Percentiles rank a stretch among this genome's conserved stretches.
Evolutionary conservation across 1,284 basidiomycete genomes (phyloP).

Genomic region (Trametes versicolor): DNA sequence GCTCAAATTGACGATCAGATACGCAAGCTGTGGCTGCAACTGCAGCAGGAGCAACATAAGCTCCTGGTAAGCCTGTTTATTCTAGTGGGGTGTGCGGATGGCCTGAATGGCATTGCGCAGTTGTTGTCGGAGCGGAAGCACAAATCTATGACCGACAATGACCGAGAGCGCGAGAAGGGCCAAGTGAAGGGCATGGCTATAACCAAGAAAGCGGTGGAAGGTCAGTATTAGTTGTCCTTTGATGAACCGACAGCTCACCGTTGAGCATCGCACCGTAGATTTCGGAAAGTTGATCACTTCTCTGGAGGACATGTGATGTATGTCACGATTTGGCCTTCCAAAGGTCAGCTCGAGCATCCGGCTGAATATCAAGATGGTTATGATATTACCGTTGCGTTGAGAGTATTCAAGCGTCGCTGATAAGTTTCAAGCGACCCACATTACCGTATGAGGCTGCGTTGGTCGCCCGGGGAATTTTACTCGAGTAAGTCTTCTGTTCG

Average conservation of each 20-base stretch:
- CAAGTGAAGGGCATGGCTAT: slow-evolving; percentile 44
- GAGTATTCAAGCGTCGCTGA: too few relatives aligned
- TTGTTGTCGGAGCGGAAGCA: slow-evolving; percentile 33
- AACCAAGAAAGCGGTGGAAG: slow-evolving; percentile 43
- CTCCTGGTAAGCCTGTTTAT: slow-evolving; percentile 27
- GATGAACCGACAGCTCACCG: not conserved
- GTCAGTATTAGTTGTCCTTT: slow-evolving; percentile 25
- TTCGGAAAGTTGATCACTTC: slow-evolving; percentile 22
- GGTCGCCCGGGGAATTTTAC: too few relatives aligned
- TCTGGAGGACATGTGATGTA: slow-evolving; percentile 18
- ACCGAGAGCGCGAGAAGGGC: slow-evolving; percentile 39
- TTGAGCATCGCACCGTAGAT: slow-evolving; percentile 6
- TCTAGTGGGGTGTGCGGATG: not conserved
- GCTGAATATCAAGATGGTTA: too few relatives aligned
- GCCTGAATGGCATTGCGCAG: slow-evolving; percentile 18
- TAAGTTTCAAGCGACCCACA: too few relatives aligned
- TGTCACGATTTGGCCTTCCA: too few relatives aligned
- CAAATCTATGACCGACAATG: slow-evolving; percentile 26
- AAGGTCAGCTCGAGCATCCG: too few relatives aligned
- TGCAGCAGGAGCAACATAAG: slow-evolving; percentile 37
- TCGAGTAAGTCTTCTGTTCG: not conserved
- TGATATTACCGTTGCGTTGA: too few relatives aligned
- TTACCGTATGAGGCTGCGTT: too few relatives aligned
- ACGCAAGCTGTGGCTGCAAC: slow-evolving; percentile 37
- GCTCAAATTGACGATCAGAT: slow-evolving; percentile 41